Base-by-base conservation (phyloP, 176 grass and related monocot genomes). In the Oryza glaberrima region DNA sequence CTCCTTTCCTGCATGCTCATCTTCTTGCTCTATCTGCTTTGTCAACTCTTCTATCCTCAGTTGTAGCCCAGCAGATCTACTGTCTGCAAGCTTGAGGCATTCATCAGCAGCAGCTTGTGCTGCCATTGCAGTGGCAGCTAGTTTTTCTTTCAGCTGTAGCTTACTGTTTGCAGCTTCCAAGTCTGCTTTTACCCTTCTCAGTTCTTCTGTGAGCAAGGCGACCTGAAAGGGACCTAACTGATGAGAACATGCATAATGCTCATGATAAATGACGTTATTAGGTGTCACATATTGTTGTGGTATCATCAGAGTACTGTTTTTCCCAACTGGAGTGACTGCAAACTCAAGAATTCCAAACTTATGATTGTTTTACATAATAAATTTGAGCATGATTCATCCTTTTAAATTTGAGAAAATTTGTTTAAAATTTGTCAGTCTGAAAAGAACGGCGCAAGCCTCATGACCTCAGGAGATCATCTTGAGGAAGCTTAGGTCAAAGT, bases 31-130 rank as follows among this genome's bases (percentile, higher is more conserved):
- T 3, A 93, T 78, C 88, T 95, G 88, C 82, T 69, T 90, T 9
- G 87, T 98, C 36, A 95, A 90, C 47, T 95, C 91, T 85, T 95
- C 93, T 79, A 95, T 95, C 78, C 80, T 86, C 34, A 95, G 89
- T 64, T 76, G 84, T 43, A 95, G 77, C 34, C 82, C 79, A 13
- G 86, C 88, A 16, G 88, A 88, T 80, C 91, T 88, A 35, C 76
- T 93, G 85, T 98, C 95, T 20, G 92, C 88, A 76, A 98, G 86
- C 75, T 79, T 90, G 82, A 95, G 85, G 67, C 90, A 95, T 17
- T 85, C 86, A 81, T 90, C 90, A 34, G 90, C 90, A 54, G 95
- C 92, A 69, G 91, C 88, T 87, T 95, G 91, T 51, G 92, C 92
- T 72, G 84, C 83, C 93, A 98, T 95, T 86, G 91, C 91, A 63